Base-by-base conservation (phyloP, 768 basidiomycete genomes). In the Russula sp. region DNA sequence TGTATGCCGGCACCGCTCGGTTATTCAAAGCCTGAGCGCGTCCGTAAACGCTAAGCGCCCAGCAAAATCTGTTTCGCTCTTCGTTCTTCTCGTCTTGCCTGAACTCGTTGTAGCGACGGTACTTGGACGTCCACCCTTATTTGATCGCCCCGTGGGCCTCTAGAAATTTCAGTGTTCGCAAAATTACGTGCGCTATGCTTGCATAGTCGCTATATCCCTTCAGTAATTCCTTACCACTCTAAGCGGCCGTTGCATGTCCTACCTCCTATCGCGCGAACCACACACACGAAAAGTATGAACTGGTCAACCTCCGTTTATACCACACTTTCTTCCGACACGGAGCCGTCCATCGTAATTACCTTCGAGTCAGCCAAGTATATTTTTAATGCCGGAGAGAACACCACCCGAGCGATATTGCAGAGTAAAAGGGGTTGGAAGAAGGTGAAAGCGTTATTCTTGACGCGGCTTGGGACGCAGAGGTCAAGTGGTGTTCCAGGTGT, bases 301-400 rank as follows among this genome's bases (percentile, higher is more conserved):
- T 91, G 89, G 88, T 82, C 79, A 34, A 77, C 84, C 2, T 81
- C 82, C 4, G 82, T 87, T 32, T 75, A 87, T 59, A 82, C 80
- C 48, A 73, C 82, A 0, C 70, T 78, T 18, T 82, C 87, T 4
- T 83, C 84, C 55, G 95, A 98, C 75, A 90, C 94, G 1, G 86
- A 92, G 66, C 87, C 94, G 0, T 82, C 87, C 9, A 75, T 97
- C 31, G 75, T 89, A 63, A 74, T 96, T 67, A 78, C 81, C 1
- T 94, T 94, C 71, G 87, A 90, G 67, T 78, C 80, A 57, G 86
- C 82, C 13, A 89, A 91, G 68, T 98, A 94, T 68, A 79, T 95
- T 44, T 93, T 98, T 80, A 94, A 94, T 73, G 84, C 80, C 20
- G 87, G 91, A 8, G 94, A 97, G 73, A 88, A 88, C 62, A 85